Conservation (phyloP, 257 asterid genomes). For the Lithospermum erythrorhizon region DNA sequence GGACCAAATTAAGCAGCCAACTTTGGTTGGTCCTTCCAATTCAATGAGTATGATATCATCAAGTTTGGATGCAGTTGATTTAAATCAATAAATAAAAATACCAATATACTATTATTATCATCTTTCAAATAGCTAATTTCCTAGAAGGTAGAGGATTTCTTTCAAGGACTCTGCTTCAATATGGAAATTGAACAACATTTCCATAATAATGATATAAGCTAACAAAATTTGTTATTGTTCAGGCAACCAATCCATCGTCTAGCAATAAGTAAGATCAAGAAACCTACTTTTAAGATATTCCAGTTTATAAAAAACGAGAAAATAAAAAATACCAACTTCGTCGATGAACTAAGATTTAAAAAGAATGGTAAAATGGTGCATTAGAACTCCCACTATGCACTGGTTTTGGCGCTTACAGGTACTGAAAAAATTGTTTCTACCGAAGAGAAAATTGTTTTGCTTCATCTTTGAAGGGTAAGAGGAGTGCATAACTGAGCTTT, state of each 20-base stretch:
- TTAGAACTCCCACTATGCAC: too few species aligned
- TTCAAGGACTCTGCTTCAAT: neutral
- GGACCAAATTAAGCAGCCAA: neutral
- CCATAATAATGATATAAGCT: neutral
- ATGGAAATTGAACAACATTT: neutral
- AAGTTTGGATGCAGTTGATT: neutral
- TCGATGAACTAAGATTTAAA: too few species aligned
- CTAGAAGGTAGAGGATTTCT: constrained; percentile 12
- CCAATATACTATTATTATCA: neutral
- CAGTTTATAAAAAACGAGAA: neutral
- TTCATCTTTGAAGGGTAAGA: neutral
- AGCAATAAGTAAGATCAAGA: neutral
- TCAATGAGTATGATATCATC: neutral
- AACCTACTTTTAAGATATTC: neutral
- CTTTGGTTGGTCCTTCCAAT: neutral
- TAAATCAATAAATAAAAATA: neutral
- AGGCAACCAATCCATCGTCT: neutral
- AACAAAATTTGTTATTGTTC: neutral
- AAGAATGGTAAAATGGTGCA: too few species aligned
- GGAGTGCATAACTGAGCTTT: neutral
- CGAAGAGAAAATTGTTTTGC: neutral
- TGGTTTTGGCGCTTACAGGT: too few species aligned
- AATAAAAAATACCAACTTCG: too few species aligned
- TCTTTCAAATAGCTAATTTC: constrained; percentile 47
- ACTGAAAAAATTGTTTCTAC: too few species aligned